Conservation (phyloP, 306 rosid species). For the Hippophae rhamnoides region DNA sequence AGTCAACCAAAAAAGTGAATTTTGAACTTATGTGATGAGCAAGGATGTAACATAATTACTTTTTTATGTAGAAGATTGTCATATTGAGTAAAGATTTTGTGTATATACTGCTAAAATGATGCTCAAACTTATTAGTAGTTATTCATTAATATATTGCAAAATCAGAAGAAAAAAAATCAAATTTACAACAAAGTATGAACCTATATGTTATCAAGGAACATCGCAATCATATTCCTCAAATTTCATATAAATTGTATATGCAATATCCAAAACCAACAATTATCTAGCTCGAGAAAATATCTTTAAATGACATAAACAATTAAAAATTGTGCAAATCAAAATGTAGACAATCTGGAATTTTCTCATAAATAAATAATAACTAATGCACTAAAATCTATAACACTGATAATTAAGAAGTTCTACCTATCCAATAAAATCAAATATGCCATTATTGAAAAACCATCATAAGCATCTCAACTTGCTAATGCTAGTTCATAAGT, state of each 20-base stretch:
- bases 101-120: slow-evolving; percentile 50
- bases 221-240: slow-evolving; percentile 85
- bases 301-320: slow-evolving; percentile 25
- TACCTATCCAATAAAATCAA: too few relatives aligned
- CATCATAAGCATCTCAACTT: too few relatives aligned
- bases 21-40: slow-evolving; percentile 76
- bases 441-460: too few relatives aligned
- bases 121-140: too few relatives aligned
- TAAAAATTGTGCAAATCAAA: not conserved
- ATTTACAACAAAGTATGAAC: slow-evolving; percentile 25
- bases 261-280: slow-evolving; percentile 81
- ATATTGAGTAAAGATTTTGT: slow-evolving; percentile 61
- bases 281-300: slow-evolving; percentile 92
- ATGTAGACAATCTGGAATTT: not conserved
- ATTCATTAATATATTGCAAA: too few relatives aligned
- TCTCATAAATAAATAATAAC: too few relatives aligned
- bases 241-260: slow-evolving; percentile 57
- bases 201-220: slow-evolving; percentile 68
- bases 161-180: slow-evolving; percentile 3
- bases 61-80: slow-evolving; percentile 49
- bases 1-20: not conserved
- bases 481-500: too few relatives aligned
- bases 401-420: too few relatives aligned
- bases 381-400: too few relatives aligned
- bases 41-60: slow-evolving; percentile 87